Conservation (phyloP, 2,329 filamentous ascomycete genomes). For the Cercospora sesami region DNA sequence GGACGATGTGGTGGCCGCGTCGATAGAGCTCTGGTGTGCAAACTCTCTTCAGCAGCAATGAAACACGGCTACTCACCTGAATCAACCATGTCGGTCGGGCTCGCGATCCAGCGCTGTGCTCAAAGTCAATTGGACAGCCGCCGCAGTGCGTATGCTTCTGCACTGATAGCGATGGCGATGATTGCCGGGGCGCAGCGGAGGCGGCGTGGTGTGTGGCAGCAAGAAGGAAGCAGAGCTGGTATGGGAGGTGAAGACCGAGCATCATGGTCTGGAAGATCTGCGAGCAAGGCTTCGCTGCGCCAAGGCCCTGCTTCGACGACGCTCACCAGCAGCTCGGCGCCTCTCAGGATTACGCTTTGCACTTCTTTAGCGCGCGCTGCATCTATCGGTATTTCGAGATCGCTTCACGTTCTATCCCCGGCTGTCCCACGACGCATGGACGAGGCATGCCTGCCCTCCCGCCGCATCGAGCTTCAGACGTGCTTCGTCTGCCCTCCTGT, state of each 20-base stretch:
- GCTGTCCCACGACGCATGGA: background rate
- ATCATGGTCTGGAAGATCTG: conserved; percentile 8
- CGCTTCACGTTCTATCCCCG: background rate
- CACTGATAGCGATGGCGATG: conserved; percentile 13
- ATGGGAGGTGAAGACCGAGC: conserved; percentile 1
- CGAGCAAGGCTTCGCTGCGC: background rate
- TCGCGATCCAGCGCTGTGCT: conserved; percentile 38
- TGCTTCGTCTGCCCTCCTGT: conserved; percentile 7
- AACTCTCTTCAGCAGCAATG: background rate
- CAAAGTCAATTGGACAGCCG: conserved; percentile 49
- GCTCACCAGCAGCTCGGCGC: conserved; percentile 2
- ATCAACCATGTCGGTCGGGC: conserved; percentile 8
- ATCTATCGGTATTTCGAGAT: background rate
- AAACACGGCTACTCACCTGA: conserved; percentile 1
- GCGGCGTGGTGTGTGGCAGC: background rate
- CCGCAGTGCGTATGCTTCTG: background rate
- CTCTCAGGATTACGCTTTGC: conserved; percentile 1
- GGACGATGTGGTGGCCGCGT: background rate
- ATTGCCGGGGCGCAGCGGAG: background rate
- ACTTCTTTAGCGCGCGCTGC: background rate
- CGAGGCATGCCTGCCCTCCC: background rate
- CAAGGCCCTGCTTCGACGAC: background rate
- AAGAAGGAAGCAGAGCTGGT: background rate
- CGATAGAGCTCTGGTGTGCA: background rate
- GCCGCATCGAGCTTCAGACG: conserved; percentile 1